phyloP scores from a whole-genome alignment of 2,329 filamentous ascomycete species.

The Fusarium burgessii region DNA sequence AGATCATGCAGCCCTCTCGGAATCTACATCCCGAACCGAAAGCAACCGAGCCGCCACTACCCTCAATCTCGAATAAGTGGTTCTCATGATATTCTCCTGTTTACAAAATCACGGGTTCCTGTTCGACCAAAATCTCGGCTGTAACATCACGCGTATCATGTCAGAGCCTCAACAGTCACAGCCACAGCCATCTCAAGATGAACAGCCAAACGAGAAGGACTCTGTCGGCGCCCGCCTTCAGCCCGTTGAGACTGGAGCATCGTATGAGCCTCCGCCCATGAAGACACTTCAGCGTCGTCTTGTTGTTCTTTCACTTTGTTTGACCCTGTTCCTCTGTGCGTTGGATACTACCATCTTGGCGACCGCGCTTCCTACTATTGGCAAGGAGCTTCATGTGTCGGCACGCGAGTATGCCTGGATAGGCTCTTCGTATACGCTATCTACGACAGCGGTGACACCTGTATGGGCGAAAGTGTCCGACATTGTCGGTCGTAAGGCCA shows the following conservation, averaged over 20 bases:
- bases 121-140: slow-evolving; percentile 1
- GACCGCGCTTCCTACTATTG: slow-evolving; percentile 47
- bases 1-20: slow-evolving; percentile 1
- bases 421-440: slow-evolving; percentile 42
- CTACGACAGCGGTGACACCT: slow-evolving; percentile 41
- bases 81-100: slow-evolving; percentile 3
- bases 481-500: slow-evolving; percentile 62
- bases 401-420: slow-evolving; percentile 47
- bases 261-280: slow-evolving; percentile 38
- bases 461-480: slow-evolving; percentile 61
- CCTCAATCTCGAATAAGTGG: not conserved
- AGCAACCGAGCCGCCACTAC: slow-evolving; percentile 3
- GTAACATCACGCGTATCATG: slow-evolving; percentile 17
- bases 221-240: slow-evolving; percentile 26
- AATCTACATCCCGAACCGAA: slow-evolving; percentile 16
- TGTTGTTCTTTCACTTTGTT: slow-evolving; percentile 42
- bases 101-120: slow-evolving; percentile 22
- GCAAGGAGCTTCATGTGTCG: slow-evolving; percentile 34
- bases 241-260: slow-evolving; percentile 34
- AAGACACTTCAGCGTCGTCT: slow-evolving; percentile 37
- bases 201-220: slow-evolving; percentile 12
- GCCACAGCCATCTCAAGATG: slow-evolving; percentile 16
- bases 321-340: slow-evolving; percentile 44
- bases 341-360: slow-evolving; percentile 47
- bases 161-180: slow-evolving; percentile 14